Conservation (phyloP, 495 filamentous ascomycete genomes). For the Antarctomyces pellizariae region DNA sequence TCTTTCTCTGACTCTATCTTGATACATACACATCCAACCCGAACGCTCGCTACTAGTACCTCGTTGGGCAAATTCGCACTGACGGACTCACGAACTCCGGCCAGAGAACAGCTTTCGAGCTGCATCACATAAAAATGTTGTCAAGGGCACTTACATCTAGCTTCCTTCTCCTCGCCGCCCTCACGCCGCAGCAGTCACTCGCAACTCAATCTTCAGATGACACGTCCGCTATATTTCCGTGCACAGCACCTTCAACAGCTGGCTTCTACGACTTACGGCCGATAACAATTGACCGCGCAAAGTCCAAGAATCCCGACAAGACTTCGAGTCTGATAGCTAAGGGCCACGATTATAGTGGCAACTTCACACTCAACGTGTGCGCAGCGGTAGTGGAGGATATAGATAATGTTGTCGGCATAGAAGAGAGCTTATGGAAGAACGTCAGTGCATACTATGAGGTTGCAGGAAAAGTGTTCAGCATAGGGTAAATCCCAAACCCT, state of each 20-base stretch:
- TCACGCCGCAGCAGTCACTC: no score
- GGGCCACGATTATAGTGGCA: conserved; percentile 67
- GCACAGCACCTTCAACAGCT: conserved; percentile 49
- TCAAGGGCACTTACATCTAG: no score
- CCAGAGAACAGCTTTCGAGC: no score
- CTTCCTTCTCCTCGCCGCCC: no score
- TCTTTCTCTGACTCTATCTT: no score
- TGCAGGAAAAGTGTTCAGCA: conserved; percentile 51
- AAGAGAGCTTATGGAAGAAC: conserved; percentile 42
- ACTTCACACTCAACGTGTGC: conserved; percentile 94
- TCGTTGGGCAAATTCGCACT: no score
- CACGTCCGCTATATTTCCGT: no score
- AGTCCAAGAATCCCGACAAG: conserved; percentile 22
- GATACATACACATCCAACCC: no score
- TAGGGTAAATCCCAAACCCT: conserved; percentile 36
- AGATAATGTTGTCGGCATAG: conserved; percentile 45
- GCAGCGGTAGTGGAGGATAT: conserved; percentile 58
- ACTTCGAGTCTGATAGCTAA: conserved; percentile 34
- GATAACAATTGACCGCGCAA: conserved; percentile 36
- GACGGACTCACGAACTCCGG: no score
- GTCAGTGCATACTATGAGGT: conserved; percentile 75
- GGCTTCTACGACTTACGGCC: conserved; percentile 81
- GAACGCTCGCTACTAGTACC: no score
- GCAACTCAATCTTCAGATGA: no score
- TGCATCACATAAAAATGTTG: no score